phyloP scores from a whole-genome alignment of 352 stramenopile genomes.

The Halophytophthora polymorphica region DNA sequence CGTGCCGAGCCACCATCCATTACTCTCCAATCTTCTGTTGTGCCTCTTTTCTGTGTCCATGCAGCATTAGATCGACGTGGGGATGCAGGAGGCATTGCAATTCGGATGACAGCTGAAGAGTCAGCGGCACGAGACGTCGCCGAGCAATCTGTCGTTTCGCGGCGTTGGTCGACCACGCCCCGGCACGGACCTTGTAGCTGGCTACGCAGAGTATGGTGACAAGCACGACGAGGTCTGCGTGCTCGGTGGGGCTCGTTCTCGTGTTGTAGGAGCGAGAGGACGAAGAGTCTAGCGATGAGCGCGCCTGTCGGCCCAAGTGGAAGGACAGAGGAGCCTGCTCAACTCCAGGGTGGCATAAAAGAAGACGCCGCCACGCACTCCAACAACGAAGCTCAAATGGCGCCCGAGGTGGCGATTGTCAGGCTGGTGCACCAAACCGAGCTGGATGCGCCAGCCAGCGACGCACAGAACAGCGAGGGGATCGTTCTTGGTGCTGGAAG shows the following conservation, averaged over 20 bases:
- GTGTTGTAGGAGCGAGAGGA: constrained; percentile 10
- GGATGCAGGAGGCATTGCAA: too few relatives aligned
- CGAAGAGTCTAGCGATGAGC: constrained; percentile 17
- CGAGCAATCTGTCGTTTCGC: too few relatives aligned
- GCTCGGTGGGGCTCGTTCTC: too few relatives aligned
- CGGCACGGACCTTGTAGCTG: too few relatives aligned
- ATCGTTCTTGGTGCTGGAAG: too few relatives aligned
- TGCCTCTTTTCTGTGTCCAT: too few relatives aligned
- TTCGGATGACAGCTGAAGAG: constrained; percentile 17
- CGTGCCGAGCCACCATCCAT: too few relatives aligned
- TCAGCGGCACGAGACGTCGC: constrained; percentile 4
- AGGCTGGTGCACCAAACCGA: constrained; percentile 36
- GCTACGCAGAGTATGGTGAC: background rate
- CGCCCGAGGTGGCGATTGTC: constrained; percentile 8
- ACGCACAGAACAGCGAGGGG: background rate
- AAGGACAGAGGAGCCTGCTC: too few relatives aligned
- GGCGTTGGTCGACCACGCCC: background rate
- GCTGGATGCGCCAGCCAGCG: constrained; percentile 2
- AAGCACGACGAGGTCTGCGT: background rate
- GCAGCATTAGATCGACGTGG: too few relatives aligned
- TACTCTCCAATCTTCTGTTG: too few relatives aligned
- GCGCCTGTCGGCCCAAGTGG: background rate
- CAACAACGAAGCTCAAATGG: constrained; percentile 4
- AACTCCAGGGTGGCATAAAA: background rate
- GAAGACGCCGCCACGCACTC: background rate